phyloP scores from a whole-genome alignment of 2,329 filamentous ascomycete species.

The Lojkania enalia region DNA sequence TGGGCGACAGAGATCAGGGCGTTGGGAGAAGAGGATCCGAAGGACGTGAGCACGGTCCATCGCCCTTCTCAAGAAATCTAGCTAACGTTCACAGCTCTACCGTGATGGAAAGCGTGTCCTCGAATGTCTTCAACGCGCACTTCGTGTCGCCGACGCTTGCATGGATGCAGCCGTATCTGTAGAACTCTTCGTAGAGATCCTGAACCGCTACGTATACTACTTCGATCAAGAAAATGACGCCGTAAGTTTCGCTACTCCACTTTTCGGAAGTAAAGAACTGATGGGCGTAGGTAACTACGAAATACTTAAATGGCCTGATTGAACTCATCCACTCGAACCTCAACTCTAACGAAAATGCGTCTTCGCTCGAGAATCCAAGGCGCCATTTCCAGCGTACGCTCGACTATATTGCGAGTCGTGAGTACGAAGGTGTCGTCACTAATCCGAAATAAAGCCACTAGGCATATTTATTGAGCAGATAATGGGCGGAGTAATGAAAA shows the following conservation, averaged over 20 bases:
- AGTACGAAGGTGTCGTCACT: slow-evolving; percentile 89
- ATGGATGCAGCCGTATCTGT: slow-evolving; percentile 98
- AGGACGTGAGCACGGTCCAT: slow-evolving; percentile 62
- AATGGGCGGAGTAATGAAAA: too few relatives aligned
- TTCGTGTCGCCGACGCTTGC: slow-evolving; percentile 95
- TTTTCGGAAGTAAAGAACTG: slow-evolving; percentile 3
- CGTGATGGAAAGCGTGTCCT: slow-evolving; percentile 96
- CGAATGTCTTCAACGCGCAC: slow-evolving; percentile 91
- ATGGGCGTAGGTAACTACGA: slow-evolving; percentile 75
- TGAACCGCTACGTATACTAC: slow-evolving; percentile 98
- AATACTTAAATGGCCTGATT: slow-evolving; percentile 96
- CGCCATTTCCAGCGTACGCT: slow-evolving; percentile 94
- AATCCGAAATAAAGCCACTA: slow-evolving; percentile 60
- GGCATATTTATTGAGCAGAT: too few relatives aligned
- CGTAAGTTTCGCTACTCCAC: slow-evolving; percentile 51
- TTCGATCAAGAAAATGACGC: slow-evolving; percentile 99
- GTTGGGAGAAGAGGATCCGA: slow-evolving; percentile 78
- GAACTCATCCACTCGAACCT: slow-evolving; percentile 98
- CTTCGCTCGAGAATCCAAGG: slow-evolving; percentile 82
- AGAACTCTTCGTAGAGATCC: slow-evolving; percentile 96
- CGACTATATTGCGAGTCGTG: slow-evolving; percentile 87
- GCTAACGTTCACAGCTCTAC: slow-evolving; percentile 64
- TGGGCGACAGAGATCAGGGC: slow-evolving; percentile 86
- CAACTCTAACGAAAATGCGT: slow-evolving; percentile 79
- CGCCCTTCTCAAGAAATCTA: not conserved